These are phyloP conservation scores for Neurospora sp. DNA, from an alignment of 495 filamentous ascomycete genomes.

Conservation along the genomic window DNA sequence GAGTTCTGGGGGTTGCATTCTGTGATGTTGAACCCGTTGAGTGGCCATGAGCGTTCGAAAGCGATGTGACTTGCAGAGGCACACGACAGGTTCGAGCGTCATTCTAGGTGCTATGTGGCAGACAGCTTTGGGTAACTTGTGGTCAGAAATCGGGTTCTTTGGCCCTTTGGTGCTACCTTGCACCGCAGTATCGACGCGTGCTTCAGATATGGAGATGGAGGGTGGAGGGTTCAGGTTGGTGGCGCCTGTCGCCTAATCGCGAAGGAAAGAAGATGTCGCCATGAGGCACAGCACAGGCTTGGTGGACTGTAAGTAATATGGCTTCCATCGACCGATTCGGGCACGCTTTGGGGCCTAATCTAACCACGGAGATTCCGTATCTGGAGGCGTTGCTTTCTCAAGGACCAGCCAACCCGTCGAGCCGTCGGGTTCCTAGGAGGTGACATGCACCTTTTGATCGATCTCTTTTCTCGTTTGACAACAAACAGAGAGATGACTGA, in stretches of 20 bases:
- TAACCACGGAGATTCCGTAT: background rate
- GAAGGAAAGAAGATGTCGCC: background rate
- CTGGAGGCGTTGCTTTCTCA: background rate
- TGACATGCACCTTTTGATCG: background rate
- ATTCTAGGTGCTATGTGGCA: conserved; percentile 4
- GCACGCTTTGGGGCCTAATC: background rate
- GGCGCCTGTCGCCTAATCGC: background rate
- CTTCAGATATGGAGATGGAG: conserved; percentile 1
- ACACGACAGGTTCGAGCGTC: background rate
- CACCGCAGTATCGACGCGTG: conserved; percentile 9
- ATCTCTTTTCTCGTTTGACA: background rate
- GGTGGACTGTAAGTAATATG: background rate
- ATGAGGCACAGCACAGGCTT: background rate
- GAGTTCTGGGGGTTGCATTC: background rate
- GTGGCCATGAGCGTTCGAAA: background rate
- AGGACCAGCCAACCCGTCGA: background rate
- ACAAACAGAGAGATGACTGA: background rate
- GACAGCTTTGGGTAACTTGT: background rate
- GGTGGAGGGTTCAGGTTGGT: background rate
- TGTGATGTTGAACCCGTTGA: background rate
- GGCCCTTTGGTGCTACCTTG: conserved; percentile 4
- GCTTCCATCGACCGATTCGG: background rate
- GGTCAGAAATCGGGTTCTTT: conserved; percentile 5
- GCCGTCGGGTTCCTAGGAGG: background rate
- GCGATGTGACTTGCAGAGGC: background rate